Base-by-base conservation (phyloP, 495 filamentous ascomycete species). In the Clohesyomyces aquaticus region DNA sequence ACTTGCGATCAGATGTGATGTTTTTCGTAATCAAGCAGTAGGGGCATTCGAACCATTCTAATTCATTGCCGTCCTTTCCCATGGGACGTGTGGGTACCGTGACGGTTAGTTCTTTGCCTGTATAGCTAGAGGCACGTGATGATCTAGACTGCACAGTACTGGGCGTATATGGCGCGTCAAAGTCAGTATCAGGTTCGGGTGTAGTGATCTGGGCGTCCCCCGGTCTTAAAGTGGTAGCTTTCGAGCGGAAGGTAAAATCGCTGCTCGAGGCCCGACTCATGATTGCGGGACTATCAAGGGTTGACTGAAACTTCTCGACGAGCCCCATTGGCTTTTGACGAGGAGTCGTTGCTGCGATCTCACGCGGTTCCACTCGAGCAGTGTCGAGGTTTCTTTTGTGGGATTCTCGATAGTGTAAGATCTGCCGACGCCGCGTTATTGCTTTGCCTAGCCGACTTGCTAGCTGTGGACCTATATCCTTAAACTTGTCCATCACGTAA, bases 401-500 rank as follows among this genome's bases (percentile, higher is more conserved):
- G 8, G 12, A 10, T 28, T 62, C 29, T 27, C 47, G 48, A 38
- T 58, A 58, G 25, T 48, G 46, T 26, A 56, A 25, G 16, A 63
- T 6, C 16, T 57, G 61, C 0, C 53, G 61, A 29, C 61, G 61
- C 4, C 52, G 51, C 1, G 52, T 54, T 19, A 55, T 63, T 41
- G 55, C 19, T 19, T 63, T 63, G 3, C 50, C 61, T 18, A 63
- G 29, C 28, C 61, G 32, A 26, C 21, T 57, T 6, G 53, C 61
- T 3, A 63, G 25, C 12, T n/a, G 38, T 9, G 16, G 10, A 32
- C 58, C 41, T 29, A 63, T 11, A 12, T 48, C 12, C 10, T 53
- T 53, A 14, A 63, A 56, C 43, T 63, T 63, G 27, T 63, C 61
- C n/a, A 43, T 27, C 0, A 63, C 42, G 45, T 63, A 58, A 10